Evolutionary conservation across 805 yeast species (phyloP).

Genomic region (Zygosaccharomyces kombuchaensis): DNA sequence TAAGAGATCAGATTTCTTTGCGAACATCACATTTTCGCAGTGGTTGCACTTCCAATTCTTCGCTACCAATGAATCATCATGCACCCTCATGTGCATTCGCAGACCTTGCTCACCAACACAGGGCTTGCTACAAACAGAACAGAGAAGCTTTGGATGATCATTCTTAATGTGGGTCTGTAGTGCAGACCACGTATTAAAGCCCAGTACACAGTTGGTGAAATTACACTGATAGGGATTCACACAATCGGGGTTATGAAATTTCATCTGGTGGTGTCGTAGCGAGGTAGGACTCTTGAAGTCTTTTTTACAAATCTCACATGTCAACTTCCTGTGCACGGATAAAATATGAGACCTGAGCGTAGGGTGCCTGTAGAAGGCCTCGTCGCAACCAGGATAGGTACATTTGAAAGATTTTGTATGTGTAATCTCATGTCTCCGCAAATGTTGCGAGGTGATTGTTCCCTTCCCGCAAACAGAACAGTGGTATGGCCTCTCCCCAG

Average conservation of each 20-base stretch:
- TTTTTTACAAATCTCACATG: constrained; percentile 61
- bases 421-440: constrained; percentile 75
- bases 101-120: constrained; percentile 72
- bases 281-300: constrained; percentile 60
- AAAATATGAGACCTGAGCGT: constrained; percentile 68
- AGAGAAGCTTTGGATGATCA: constrained; percentile 66
- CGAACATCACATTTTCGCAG: constrained; percentile 46
- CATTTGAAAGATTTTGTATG: constrained; percentile 69
- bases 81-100: constrained; percentile 67
- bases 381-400: constrained; percentile 55
- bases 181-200: constrained; percentile 69
- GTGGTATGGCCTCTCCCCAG: constrained; percentile 59
- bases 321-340: constrained; percentile 53
- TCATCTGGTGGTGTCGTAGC: constrained; percentile 60
- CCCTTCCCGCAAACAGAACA: constrained; percentile 81
- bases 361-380: constrained; percentile 69
- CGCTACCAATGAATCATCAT: constrained; percentile 49
- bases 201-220: constrained; percentile 52
- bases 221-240: constrained; percentile 50
- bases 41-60: constrained; percentile 64
- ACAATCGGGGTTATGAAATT: constrained; percentile 51
- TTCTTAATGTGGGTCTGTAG: constrained; percentile 65
- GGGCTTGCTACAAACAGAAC: constrained; percentile 61
- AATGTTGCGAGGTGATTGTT: constrained; percentile 72
- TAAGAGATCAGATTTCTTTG: constrained; percentile 52